Evolutionary conservation across 306 rosid species (phyloP), one percentile per base, ranked within the genome.

Genomic region (Quercus cerris): DNA sequence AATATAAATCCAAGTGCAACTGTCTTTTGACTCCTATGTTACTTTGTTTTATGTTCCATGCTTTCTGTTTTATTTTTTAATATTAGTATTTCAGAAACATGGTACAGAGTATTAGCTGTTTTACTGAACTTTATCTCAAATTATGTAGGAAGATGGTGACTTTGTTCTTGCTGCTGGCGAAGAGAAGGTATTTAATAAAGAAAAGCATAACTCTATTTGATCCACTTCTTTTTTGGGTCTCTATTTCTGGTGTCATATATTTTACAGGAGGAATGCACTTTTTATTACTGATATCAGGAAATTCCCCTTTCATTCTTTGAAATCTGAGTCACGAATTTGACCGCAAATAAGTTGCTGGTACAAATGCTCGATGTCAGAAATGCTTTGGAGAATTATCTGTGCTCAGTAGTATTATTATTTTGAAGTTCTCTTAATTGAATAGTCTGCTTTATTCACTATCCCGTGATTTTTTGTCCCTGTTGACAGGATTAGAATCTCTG

Each of bases 101-200:
- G 74, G 71, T 85, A 17, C 76, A 62, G 31, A 62, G 31, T 61
- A 15, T 71, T 51, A 51, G 55, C 17, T 72, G 28, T 85, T 70
- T 77, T 86, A 81, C 73, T 88, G 62, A 85, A 68, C 69, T 77
- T 7, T 82, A 58, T 76, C 51, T 46, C 78, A 56, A 74, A 80
- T 71, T 77, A 27, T 86, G 81, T 85, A 95, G 99, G 98, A 90
- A 87, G 99, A 95, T 72, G 93, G 85, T 59, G 99, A 95, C 81
- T 95, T 91, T 84, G 80, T 91, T 86, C 85, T 90, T 75, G 91
- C 83, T 76, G 86, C 89, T 14, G 82, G 75, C 81, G 98, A 95
- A 78, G 98, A 93, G 74, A 91, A 91, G 94, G 99, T 95, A 79
- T 70, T 77, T 61, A 54, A 68, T 66, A 57, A 73, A 35, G 15